Base-by-base conservation (phyloP, 164 flowering plant species). In the Warburgia ugandensis region DNA sequence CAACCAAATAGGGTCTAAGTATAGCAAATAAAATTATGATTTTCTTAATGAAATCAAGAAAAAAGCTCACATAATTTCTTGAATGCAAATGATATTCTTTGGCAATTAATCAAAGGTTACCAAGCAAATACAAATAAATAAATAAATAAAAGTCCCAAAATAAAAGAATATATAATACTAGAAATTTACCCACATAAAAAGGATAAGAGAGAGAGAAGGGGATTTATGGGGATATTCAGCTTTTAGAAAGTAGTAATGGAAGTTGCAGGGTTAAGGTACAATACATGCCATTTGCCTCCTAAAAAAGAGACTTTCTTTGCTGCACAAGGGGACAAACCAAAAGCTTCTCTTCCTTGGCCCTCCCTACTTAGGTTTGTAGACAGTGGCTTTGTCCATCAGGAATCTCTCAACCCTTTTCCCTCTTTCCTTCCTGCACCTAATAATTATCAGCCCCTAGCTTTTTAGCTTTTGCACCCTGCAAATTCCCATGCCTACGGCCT, bases 231-330 rank as follows among this genome's bases (percentile, higher is more conserved):
- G 66, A 78, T 72, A 76, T 75, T 77, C 77, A 65, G 68, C 77
- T 76, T 83, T 83, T 73, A 73, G 80, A 79, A 79, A 83, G 85
- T 61, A 65, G n/a, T 47, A 57, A 50, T 32, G 6, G 61, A 54
- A 66, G 79, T 73, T 48, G 75, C 70, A 70, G 78, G 62, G 52
- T 79, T 71, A 65, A 64, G 71, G 77, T 67, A 72, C 78, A 62
- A 56, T 64, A 73, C 73, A 79, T 78, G 62, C 81, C 58, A 78
- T 73, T 77, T 77, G 79, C 78, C 82, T 73, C 48, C 58, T 60
- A 53, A 63, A 73, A 83, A 65, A 73, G 68, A 63, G 62, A 32
- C 54, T 44, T 37, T 40, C 39, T 29, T 76, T 71, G 63, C 54
- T 42, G 52, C 80, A 68, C 73, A 70, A 73, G 59, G 62, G 75